Evolutionary conservation across 306 rosid genomes (phyloP), one percentile per base, ranked within the genome.

Genomic region (Medicago arabica): DNA sequence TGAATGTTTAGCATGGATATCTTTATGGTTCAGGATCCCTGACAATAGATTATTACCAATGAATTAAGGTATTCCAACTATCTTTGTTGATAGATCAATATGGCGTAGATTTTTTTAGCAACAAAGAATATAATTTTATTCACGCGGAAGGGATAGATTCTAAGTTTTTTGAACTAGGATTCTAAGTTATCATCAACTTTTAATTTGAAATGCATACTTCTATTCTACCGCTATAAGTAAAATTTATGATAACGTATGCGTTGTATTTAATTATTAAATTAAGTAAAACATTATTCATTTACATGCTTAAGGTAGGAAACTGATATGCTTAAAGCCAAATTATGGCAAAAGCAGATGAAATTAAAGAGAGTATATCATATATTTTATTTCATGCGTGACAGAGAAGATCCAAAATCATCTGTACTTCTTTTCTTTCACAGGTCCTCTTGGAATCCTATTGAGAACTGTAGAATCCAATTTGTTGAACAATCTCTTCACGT

Each of bases 371-470:
- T 9, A 40, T 38, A 76, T 15, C 16, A 43, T 59, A 36, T n/a
- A 54, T 46, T 53, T 31, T 46, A 17, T 34, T 77, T 77, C 19
- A 11, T 14, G 79, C 23, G 13, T 58, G 25, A 13, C 17, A 69
- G 5, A 70, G 54, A 34, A 12, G 14, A 59, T n/a, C 66, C 36
- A 59, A 53, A 64, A 51, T 83, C 80, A 79, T 51, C 17, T 79
- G 67, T 39, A 60, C 77, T 76, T 75, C 70, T 72, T 83, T 69
- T 80, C 63, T 80, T 86, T 89, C 9, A 71, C 84, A 19, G 90
- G 88, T 78, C 89, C 89, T 79, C 88, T 86, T 11, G 94, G 97
- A 77, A 91, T 91, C 85, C 86, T 87, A 67, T 72, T 74, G 41
- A 89, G 87, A 75, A 89, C 59, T 21, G 60, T 79, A 57, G 79